Conservation (phyloP, 2,329 filamentous ascomycete species). For the Tolypocladium inflatum region DNA sequence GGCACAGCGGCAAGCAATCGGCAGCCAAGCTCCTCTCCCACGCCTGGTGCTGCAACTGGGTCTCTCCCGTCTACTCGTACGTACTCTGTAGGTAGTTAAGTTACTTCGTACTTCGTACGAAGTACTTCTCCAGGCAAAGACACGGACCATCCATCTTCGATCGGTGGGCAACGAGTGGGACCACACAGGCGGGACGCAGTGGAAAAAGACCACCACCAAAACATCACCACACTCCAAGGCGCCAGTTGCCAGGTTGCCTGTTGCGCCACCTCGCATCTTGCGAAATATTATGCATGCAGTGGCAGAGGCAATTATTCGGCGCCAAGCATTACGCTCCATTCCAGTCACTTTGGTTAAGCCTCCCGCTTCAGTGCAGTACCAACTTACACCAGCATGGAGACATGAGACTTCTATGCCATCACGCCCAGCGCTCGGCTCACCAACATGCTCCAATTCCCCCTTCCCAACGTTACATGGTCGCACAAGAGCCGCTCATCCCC, state of each 20-base stretch:
- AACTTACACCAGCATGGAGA: neutral
- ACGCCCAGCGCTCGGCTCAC: neutral
- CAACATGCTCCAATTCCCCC: neutral
- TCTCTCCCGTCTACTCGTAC: no score
- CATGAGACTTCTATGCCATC: neutral
- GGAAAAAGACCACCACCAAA: neutral
- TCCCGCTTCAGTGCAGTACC: neutral
- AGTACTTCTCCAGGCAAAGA: neutral
- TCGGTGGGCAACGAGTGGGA: neutral
- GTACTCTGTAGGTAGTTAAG: no score
- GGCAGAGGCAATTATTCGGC: neutral
- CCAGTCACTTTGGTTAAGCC: neutral
- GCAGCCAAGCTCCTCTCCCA: neutral
- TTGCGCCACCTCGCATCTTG: neutral
- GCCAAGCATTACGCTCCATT: neutral
- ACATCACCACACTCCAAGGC: neutral
- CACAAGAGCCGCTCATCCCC: neutral
- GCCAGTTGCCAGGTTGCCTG: neutral
- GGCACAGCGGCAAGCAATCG: neutral
- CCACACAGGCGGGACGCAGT: neutral
- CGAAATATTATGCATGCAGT: neutral
- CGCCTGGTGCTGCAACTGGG: no score
- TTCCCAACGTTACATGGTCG: neutral
- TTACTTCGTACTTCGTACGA: no score
- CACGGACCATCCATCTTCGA: neutral